Evolutionary conservation across 2,329 filamentous ascomycete genomes (phyloP).

Genomic region (Thelonectria blattea): DNA sequence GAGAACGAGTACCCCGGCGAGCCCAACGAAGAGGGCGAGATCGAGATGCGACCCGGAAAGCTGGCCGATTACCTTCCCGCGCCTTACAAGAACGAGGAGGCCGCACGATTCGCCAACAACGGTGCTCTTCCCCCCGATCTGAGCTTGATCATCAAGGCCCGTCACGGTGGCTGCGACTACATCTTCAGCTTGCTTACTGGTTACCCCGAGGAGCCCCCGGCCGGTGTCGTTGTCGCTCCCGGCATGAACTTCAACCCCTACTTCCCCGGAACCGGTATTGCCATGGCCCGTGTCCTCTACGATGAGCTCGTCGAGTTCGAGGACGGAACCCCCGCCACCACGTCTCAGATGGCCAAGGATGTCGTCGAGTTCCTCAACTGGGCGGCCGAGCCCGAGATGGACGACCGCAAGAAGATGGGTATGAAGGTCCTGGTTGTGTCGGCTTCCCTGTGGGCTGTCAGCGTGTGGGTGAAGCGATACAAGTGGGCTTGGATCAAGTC

Average conservation of each 20-base stretch:
- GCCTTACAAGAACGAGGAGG: slow-evolving; percentile 99
- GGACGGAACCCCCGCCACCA: slow-evolving; percentile 90
- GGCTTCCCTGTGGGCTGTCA: slow-evolving; percentile 80
- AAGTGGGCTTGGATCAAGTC: slow-evolving; percentile 98
- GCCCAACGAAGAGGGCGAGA: slow-evolving; percentile 96
- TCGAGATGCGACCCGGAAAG: slow-evolving; percentile 98
- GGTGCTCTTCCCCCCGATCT: slow-evolving; percentile 97
- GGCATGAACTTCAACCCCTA: slow-evolving; percentile 99
- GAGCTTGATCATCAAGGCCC: slow-evolving; percentile 95
- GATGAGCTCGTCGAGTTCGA: slow-evolving; percentile 98
- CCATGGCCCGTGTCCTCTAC: slow-evolving; percentile 98
- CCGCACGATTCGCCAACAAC: slow-evolving; percentile 96
- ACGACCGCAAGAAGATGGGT: slow-evolving; percentile 99
- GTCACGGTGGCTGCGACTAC: slow-evolving; percentile 98
- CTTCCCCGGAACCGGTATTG: slow-evolving; percentile 98
- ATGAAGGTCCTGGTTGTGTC: slow-evolving; percentile 90
- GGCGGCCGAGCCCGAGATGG: slow-evolving; percentile 98
- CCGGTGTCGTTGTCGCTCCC: slow-evolving; percentile 81
- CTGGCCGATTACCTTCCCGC: slow-evolving; percentile 94
- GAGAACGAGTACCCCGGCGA: slow-evolving; percentile 99
- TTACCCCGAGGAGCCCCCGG: slow-evolving; percentile 94
- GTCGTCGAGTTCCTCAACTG: slow-evolving; percentile 99
- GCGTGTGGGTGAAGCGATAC: slow-evolving; percentile 99
- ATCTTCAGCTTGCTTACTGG: slow-evolving; percentile 97
- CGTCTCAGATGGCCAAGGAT: slow-evolving; percentile 99